A percentile compares a stretch with the other conserved stretches of the same genome.
Conservation (phyloP, 768 basidiomycete species). For the Exsudoporus frostii region DNA sequence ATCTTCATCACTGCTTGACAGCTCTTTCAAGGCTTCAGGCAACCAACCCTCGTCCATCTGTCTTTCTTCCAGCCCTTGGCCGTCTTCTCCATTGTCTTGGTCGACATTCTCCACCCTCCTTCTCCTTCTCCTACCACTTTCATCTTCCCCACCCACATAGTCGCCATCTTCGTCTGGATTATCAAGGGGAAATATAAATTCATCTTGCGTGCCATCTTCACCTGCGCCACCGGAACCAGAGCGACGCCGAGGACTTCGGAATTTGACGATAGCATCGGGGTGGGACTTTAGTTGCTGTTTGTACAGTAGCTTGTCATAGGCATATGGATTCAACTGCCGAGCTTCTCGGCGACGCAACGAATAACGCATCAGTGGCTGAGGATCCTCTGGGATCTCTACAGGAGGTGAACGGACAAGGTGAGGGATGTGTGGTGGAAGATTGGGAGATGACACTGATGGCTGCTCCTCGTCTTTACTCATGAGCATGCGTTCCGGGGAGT, state of each 20-base stretch:
- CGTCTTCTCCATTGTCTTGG: not conserved
- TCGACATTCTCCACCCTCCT: constrained; percentile 1
- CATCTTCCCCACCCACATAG: constrained; percentile 19
- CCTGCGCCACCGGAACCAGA: constrained; percentile 24
- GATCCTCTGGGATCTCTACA: constrained; percentile 15
- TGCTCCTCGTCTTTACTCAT: not conserved
- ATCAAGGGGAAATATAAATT: constrained; percentile 24
- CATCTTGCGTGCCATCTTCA: constrained; percentile 32
- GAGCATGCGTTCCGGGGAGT: not conserved
- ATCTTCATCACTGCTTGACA: constrained; percentile 44
- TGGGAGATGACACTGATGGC: not conserved
- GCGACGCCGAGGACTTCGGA: constrained; percentile 35
- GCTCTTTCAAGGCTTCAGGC: constrained; percentile 36
- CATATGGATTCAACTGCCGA: constrained; percentile 62
- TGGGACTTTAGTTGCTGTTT: constrained; percentile 45
- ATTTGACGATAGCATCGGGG: constrained; percentile 68
- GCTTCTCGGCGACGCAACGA: constrained; percentile 52
- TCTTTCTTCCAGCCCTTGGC: not conserved
- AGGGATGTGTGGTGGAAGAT: not conserved
- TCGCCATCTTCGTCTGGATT: constrained; percentile 26
- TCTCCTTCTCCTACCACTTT: constrained; percentile 12
- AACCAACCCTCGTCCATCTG: constrained; percentile 21
- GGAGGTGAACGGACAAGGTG: constrained; percentile 1
- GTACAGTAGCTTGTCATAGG: constrained; percentile 52
- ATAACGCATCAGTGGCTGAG: constrained; percentile 38